Conservation (phyloP, 1,284 basidiomycete species). For the Ceratobasidium sp. region DNA sequence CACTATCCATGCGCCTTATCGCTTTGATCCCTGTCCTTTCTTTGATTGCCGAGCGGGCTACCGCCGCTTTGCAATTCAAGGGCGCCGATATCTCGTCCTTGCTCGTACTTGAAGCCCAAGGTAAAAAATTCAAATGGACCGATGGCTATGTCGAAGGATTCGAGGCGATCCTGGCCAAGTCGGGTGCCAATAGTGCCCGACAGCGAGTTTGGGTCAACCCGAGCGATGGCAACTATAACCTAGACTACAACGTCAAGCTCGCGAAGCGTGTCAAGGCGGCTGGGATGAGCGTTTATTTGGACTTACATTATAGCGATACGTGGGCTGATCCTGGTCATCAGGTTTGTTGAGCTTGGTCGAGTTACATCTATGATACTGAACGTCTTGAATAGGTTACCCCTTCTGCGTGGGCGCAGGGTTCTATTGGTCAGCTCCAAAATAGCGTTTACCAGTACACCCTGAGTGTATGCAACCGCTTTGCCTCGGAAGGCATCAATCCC, state of each 20-base stretch:
- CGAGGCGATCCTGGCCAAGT: conserved; percentile 67
- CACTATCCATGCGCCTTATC: conserved; percentile 9
- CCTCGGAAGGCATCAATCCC: conserved; percentile 53
- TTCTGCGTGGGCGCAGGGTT: conserved; percentile 65
- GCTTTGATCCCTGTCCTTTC: background rate
- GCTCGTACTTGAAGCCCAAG: conserved; percentile 65
- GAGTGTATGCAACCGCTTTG: conserved; percentile 41
- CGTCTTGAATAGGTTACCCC: conserved; percentile 63
- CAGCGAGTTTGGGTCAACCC: conserved; percentile 71
- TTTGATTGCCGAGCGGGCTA: conserved; percentile 15
- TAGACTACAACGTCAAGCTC: conserved; percentile 66
- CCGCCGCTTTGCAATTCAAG: conserved; percentile 61
- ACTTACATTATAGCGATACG: conserved; percentile 74
- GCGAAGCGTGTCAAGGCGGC: conserved; percentile 69
- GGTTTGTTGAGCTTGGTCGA: conserved; percentile 13
- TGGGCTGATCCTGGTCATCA: conserved; percentile 57
- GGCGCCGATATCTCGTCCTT: conserved; percentile 74
- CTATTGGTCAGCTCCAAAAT: conserved; percentile 59
- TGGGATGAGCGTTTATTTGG: conserved; percentile 69
- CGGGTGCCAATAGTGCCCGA: conserved; percentile 69
- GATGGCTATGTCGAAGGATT: conserved; percentile 61
- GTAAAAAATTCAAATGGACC: conserved; percentile 64
- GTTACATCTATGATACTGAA: conserved; percentile 14
- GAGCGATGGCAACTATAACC: conserved; percentile 62
- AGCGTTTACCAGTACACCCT: conserved; percentile 45